Base-by-base conservation (phyloP, 2,329 filamentous ascomycete genomes). In the Stromatinia cepivora region DNA sequence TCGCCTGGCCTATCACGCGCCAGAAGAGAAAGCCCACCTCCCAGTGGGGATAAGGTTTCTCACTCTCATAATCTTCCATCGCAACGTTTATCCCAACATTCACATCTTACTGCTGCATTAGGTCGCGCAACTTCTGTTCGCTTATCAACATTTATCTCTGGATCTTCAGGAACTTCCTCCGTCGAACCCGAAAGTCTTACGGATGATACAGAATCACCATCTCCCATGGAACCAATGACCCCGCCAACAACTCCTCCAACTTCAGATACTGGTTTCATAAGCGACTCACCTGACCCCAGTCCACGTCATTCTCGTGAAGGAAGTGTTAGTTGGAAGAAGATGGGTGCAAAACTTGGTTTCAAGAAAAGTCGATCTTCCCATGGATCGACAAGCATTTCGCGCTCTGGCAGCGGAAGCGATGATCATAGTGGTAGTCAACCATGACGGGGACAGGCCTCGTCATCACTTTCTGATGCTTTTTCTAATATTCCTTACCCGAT, bases 161-260 rank as follows among this genome's bases (percentile, higher is more conserved):
- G 74, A 57, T 74, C 75, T 36, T 84, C 84, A 25, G 80, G 79
- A 1, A 82, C 82, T 10, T 81, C 82, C 7, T 81, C 82, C 0
- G 81, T 81, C 66, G 82, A 87, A 72, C 79, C 84, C 61, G 83
- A 86, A 42, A 82, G 83, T 31, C 78, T 88, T 70, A 90, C 86
- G 70, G 86, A 85, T 69, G 86, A 85, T 71, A 84, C 85, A n/a
- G 84, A 83, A 69, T 88, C 88, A 65, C 82, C 87, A 46, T 79
- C 84, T 62, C 78, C 80, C 36, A 81, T 83, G 70, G 89, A 90
- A 76, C 90, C 85, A 4, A 89, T 92, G 83, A 93, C 91, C 4
- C 91, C 91, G 0, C 91, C 91, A 0, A 92, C 86, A 3, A 92
- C 89, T 4, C 90, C 91, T 46, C 90, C 90, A 0, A 86, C 85